Conservation (phyloP, 106 monocot species). For the Dioscorea zingiberensis region DNA sequence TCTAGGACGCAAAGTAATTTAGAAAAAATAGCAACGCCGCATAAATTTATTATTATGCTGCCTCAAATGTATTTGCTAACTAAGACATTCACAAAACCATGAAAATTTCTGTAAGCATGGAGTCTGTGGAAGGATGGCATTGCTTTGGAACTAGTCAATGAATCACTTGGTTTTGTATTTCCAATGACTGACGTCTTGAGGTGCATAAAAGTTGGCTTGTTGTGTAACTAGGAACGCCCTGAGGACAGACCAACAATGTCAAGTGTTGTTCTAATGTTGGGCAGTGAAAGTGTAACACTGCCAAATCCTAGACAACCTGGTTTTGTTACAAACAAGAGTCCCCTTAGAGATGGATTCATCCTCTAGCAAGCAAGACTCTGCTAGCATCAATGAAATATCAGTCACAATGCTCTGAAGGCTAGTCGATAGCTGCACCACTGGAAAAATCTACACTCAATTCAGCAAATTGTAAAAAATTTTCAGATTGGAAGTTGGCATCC, state of each 20-base stretch:
- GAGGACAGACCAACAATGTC: slow-evolving; percentile 29
- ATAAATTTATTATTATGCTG: too few species aligned
- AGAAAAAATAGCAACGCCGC: neutral
- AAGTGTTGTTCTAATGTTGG: slow-evolving; percentile 23
- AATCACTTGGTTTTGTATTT: slow-evolving; percentile 5
- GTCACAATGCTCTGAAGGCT: slow-evolving; percentile 8
- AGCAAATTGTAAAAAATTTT: neutral
- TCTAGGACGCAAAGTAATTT: slow-evolving; percentile 15
- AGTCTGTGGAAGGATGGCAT: slow-evolving; percentile 33
- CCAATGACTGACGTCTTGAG: slow-evolving; percentile 6
- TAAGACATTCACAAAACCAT: too few species aligned
- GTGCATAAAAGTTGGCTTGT: slow-evolving; percentile 17
- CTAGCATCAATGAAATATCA: slow-evolving; percentile 2
- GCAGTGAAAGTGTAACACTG: slow-evolving; percentile 8
- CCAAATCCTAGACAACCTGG: slow-evolving; percentile 12
- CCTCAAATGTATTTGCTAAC: too few species aligned
- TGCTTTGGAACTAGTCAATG: slow-evolving; percentile 24
- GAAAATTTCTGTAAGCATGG: slow-evolving; percentile 22
- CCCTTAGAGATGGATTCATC: neutral
- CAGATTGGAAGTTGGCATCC: neutral
- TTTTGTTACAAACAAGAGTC: slow-evolving; percentile 5
- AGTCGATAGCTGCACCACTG: neutral
- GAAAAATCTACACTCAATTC: too few species aligned
- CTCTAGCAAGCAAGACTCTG: slow-evolving; percentile 4
- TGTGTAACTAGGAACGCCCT: slow-evolving; percentile 24